A percentile compares a stretch with the other conserved stretches of the same genome.
Evolutionary conservation across 345 rosid genomes (phyloP).

Genomic region (Eutrema heterophyllum): DNA sequence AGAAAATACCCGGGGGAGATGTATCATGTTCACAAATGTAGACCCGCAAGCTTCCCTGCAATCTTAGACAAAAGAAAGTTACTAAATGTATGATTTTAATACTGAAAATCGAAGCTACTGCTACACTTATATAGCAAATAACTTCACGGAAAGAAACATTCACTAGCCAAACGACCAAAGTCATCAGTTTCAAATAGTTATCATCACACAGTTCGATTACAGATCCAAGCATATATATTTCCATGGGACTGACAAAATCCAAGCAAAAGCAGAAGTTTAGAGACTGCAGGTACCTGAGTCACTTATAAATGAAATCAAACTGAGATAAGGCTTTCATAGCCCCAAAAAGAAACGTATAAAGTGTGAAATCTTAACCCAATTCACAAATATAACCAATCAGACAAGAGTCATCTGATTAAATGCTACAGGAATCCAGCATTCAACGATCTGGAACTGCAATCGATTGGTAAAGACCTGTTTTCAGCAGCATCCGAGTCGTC

Average conservation of each 20-base stretch:
- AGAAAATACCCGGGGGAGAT: slow-evolving; percentile 55
- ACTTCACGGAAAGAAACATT: background rate
- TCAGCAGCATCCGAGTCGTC: background rate
- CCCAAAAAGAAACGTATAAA: background rate
- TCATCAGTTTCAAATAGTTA: no score
- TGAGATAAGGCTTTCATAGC: background rate
- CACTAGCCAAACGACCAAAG: background rate
- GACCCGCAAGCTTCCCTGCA: slow-evolving; percentile 79
- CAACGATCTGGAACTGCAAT: background rate
- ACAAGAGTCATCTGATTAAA: background rate
- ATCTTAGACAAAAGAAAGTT: background rate
- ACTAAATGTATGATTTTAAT: slow-evolving; percentile 2
- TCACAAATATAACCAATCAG: background rate
- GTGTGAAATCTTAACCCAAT: background rate
- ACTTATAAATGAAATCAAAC: background rate
- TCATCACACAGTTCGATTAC: background rate
- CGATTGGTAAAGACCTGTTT: background rate
- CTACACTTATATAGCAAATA: background rate
- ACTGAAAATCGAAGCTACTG: background rate
- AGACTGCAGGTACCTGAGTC: background rate
- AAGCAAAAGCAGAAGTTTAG: background rate
- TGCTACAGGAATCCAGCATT: background rate
- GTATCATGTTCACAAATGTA: slow-evolving; percentile 83
- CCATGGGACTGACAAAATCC: background rate
- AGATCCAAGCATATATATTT: background rate